Base-by-base conservation (phyloP, 805 yeast species). In the Pichia eremophila region DNA sequence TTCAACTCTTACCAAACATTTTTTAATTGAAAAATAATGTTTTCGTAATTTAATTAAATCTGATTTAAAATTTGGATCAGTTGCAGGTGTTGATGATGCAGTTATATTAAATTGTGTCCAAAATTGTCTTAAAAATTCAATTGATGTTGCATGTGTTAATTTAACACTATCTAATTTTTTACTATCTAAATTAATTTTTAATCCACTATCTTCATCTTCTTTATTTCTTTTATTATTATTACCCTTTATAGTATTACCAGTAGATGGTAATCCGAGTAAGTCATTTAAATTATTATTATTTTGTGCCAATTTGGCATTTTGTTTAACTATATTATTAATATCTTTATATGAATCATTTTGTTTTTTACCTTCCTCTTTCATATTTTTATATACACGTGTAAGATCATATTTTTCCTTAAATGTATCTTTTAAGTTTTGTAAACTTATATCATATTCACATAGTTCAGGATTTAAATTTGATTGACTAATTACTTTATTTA, bases 101-200 rank as follows among this genome's bases (percentile, higher is more conserved):
- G 64, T 58, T 6, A 60, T 59, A 49, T 74, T 75, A 55, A 77
- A 77, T 58, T 79, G 81, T 1, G 73, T 59, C 84, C 90, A 85
- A 60, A 84, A 85, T 60, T 85, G 95, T 48, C 79, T 75, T 39
- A 85, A 63, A 59, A 85, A 85, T 61, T 85, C 95, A 36, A 81
- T 72, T 3, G 90, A 78, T 0, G 93, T 83, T 1, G 83, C 77
- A 59, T 85, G 90, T 15, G 83, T 71, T 39, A 83, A 63, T 44
- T 81, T 66, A 36, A 85, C 66, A 41, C 73, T 69, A 44, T 81
- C 85, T 19, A 63, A 49, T 45, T 55, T 55, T 36, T 53, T 55
- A 18, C 43, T 46, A 9, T 57, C 48, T 17, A 56, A 35, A 17
- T 64, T 66, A 39, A 67, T 68, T 25, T 64, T 67, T 46, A 52